Evolutionary conservation across 2,329 filamentous ascomycete genomes (phyloP), one percentile per base, ranked within the genome.

Genomic region (Penicillium brevicompactum): DNA sequence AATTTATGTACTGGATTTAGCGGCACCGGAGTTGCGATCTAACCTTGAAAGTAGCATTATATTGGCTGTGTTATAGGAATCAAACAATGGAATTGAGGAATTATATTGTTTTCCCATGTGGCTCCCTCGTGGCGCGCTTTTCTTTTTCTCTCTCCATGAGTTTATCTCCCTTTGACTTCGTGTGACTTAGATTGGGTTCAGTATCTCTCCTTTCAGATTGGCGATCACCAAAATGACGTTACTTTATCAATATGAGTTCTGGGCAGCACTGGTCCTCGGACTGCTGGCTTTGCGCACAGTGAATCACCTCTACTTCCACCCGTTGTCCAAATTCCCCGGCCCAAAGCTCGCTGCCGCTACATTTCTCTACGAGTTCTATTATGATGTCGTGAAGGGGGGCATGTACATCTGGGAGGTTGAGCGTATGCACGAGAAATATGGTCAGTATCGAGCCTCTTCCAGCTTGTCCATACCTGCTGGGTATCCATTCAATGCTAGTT

Each of bases 351-450:
- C 71, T n/a, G 71, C 67, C 7, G 56, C 64, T 18, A 68, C 67
- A 5, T 60, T 63, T 37, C 66, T 70, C 51, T 67, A 71, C 22
- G 70, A 72, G 32, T 69, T 67, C n/a, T 73, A 71, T 57, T 66
- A 70, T 37, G 70, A 73, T 51, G 61, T 72, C 5, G 16, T 67
- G 14, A 64, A 57, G 47, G 59, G 58, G 9, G 73, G 72, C 7
- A 61, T 63, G 45, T 73, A 71, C 42, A 57, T 66, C 6, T 66
- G 60, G 58, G 58, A 66, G 41, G 56, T 66, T 11, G 62, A 66
- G 38, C 64, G 62, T 13, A 71, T 74, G 67, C 70, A 74, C 56
- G 48, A 70, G 45, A 60, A 65, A 60, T 73, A 76, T 46, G 73
- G 74, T 67, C 50, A 24, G 49, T 53, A 41, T 47, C 27, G 18